Base-by-base conservation (phyloP, 495 filamentous ascomycete genomes). In the Mytilinidion resinicola region DNA sequence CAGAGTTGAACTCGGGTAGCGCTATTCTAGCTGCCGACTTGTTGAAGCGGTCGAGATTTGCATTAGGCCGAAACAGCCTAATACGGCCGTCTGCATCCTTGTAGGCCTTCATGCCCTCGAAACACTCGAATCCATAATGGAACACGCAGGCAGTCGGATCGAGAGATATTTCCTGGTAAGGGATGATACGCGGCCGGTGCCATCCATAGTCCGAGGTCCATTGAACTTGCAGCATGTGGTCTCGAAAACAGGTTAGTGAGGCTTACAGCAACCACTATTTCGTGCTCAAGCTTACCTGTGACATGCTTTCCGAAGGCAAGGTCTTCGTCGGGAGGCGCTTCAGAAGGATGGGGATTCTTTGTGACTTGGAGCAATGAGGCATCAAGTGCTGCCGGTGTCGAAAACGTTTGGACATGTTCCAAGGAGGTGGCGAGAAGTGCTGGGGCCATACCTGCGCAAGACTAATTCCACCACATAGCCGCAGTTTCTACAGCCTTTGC, bases 31-130 rank as follows among this genome's bases (percentile, higher is more conserved):
- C 21, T 30, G 47, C 47, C 47, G 47, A 51, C 47, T 51, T 30
- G 21, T 51, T 51, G 17, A 51, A 51, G 47, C 47, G 47, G 2
- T 20, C 21, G 12, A 51, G 14, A 21, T 51, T 51, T 5, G 12
- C 25, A 51, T 17, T 1, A 15, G 47, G 47, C 21, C 47, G n/a
- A 21, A 51, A 51, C 6, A 51, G 21, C 17, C 47, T 14, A 14
- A 51, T 21, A 1, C 10, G 14, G 15, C 47, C 47, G 3, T 1
- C 10, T 14, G 47, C 1, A 30, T 51, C 47, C 21, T 51, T 51
- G 47, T 51, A 51, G 14, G 47, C 47, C 21, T 51, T 51, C 17
- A 33, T 51, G 47, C 47, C 47, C 21, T 51, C 47, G 47, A 51
- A 51, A 21, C 17, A 20, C 6, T 20, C 25, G 10, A 51, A 51